A percentile compares a stretch with the other conserved stretches of the same genome.
Evolutionary conservation across 163 green algal genomes (phyloP).

Genomic region (Scenedesmus sp.): DNA sequence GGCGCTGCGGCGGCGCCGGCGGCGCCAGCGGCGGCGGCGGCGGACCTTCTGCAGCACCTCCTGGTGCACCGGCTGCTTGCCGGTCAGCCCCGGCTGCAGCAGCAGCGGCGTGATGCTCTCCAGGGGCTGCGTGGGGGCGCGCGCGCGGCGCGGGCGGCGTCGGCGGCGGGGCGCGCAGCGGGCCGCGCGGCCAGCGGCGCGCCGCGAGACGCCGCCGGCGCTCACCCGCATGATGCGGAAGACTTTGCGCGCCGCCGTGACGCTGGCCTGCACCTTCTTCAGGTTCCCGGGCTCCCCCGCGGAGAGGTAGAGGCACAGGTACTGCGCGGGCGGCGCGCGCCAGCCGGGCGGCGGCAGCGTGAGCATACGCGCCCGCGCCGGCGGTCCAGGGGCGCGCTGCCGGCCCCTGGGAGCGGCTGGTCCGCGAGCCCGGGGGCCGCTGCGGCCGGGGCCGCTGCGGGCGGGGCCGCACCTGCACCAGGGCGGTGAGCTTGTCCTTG

Average conservation of each 20-base stretch:
- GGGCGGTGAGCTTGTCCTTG: constrained; percentile 92
- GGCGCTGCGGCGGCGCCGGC: too few species aligned
- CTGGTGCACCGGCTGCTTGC: constrained; percentile 69
- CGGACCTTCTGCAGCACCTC: constrained; percentile 81
- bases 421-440: too few species aligned
- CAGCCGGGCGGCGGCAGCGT: too few species aligned
- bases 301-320: constrained; percentile 89
- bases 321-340: constrained; percentile 73
- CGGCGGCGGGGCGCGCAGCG: too few species aligned
- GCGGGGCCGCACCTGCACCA: constrained; percentile 76
- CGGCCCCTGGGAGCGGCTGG: too few species aligned
- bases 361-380: too few species aligned
- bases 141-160: too few species aligned
- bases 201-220: not conserved
- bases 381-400: too few species aligned
- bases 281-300: constrained; percentile 87
- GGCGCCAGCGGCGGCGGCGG: too few species aligned
- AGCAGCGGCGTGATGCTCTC: constrained; percentile 83
- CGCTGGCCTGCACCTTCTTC: constrained; percentile 86
- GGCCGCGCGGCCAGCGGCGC: too few species aligned
- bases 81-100: constrained; percentile 67
- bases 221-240: constrained; percentile 88
- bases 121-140: constrained; percentile 67
- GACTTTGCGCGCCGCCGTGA: constrained; percentile 90
- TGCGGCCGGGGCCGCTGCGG: not conserved